Base-by-base conservation (phyloP, 768 basidiomycete species). In the Lactarius tabidus region DNA sequence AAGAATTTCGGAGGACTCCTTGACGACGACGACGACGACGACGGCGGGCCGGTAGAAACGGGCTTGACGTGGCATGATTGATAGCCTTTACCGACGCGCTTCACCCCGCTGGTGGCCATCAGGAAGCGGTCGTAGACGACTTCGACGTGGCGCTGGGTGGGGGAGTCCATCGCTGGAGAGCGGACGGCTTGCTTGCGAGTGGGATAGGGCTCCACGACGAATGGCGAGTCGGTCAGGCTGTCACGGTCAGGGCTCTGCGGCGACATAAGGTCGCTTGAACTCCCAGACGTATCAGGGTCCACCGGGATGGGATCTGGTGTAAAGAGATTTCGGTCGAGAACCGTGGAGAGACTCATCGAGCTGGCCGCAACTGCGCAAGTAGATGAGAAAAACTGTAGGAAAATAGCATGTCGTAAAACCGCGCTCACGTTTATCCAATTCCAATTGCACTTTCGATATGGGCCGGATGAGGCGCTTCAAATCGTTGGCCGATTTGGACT, bases 71-170 rank as follows among this genome's bases (percentile, higher is more conserved):
- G 83, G 59, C 90, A 84, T 2, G 89, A 91, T 74, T 93, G 89
- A 70, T 93, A 92, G 8, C 91, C 91, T 71, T 84, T 86, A 4
- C 91, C 91, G 9, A 89, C 76, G 33, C 90, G 88, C 71, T 87
- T 91, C 45, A 93, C 90, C 31, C 88, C 88, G 2, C 86, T 84
- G 1, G 89, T 90, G 14, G 90, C 87, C 88, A 91, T 89, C 33
- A 93, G 79, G 78, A 92, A 88, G 48, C 88, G 84, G 69, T 93
- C 91, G 66, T 93, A 93, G 20, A 89, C 87, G 62, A 84, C 84
- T 76, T 92, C 90, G 31, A 89, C 71, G 54, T 82, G 84, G 48
- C 81, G 85, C 64, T 78, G 83, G 62, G 80, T 81, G 0, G 88
- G 86, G 0, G 86, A 81, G 64, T 87, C 84, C 6, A 81, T 71